Conservation (phyloP, 768 basidiomycete genomes). For the Hypsizygus marmoreus region DNA sequence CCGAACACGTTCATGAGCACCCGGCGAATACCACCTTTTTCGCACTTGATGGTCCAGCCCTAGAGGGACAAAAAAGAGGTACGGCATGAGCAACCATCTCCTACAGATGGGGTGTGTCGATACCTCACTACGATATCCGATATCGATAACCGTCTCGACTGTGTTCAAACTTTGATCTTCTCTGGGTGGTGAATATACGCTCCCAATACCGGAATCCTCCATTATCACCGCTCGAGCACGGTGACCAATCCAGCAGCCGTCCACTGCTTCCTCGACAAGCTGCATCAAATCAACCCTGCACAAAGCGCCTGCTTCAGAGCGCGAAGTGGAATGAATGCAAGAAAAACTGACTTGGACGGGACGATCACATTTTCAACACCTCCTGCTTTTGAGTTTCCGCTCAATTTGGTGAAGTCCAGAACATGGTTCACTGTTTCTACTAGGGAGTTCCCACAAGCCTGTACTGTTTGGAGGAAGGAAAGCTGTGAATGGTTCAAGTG, state of each 20-base stretch:
- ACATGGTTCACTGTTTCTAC: slow-evolving; percentile 98
- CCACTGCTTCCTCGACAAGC: slow-evolving; percentile 85
- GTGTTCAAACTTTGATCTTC: slow-evolving; percentile 46
- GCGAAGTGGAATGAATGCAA: background rate
- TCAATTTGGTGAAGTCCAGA: slow-evolving; percentile 93
- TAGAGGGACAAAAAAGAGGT: slow-evolving; percentile 33
- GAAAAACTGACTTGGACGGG: slow-evolving; percentile 54
- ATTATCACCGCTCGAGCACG: slow-evolving; percentile 73
- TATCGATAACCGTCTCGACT: slow-evolving; percentile 89
- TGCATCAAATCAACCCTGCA: slow-evolving; percentile 73
- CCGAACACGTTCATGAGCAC: slow-evolving; percentile 95
- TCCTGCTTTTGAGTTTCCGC: slow-evolving; percentile 79
- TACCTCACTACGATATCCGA: slow-evolving; percentile 72
- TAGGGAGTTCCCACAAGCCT: slow-evolving; percentile 92
- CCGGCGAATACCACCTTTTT: slow-evolving; percentile 89
- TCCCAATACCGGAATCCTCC: slow-evolving; percentile 82
- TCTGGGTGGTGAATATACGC: slow-evolving; percentile 86
- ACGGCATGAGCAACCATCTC: slow-evolving; percentile 2
- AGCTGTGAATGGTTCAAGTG: slow-evolving; percentile 76
- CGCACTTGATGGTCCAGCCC: slow-evolving; percentile 88
- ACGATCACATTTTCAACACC: slow-evolving; percentile 77
- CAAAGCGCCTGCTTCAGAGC: slow-evolving; percentile 7
- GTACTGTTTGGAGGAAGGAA: slow-evolving; percentile 90
- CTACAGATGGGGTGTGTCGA: background rate
- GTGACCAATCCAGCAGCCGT: slow-evolving; percentile 94